Evolutionary conservation across 805 yeast genomes (phyloP).

Genomic region (Starmerella geochares): DNA sequence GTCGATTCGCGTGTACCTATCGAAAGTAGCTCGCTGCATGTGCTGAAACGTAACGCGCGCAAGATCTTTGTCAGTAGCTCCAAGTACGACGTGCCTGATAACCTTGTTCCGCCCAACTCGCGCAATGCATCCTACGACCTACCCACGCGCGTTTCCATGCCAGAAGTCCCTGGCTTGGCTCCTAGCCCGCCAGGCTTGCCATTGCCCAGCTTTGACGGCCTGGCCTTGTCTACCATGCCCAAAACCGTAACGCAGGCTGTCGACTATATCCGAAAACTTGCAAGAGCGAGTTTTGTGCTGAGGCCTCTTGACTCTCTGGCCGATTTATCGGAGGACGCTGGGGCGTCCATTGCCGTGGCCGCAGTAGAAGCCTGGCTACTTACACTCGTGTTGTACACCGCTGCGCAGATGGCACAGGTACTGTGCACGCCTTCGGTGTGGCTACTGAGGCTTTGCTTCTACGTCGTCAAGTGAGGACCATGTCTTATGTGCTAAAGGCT

Average conservation of each 20-base stretch:
- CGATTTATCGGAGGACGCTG: neutral
- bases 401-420: conserved; percentile 4
- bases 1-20: conserved; percentile 14
- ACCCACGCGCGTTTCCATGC: neutral
- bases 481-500: too few species aligned
- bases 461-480: neutral
- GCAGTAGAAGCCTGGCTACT: conserved; percentile 16
- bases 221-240: neutral
- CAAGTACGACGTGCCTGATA: conserved; percentile 14
- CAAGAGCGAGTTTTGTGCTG: conserved; percentile 12
- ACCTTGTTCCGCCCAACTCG: conserved; percentile 1
- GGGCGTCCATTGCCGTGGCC: conserved; percentile 1
- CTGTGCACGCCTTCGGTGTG: conserved; percentile 16
- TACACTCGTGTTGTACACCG: conserved; percentile 11
- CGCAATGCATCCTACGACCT: neutral
- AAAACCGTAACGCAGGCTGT: neutral
- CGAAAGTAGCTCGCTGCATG: conserved; percentile 1
- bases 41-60: conserved; percentile 8
- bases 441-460: neutral
- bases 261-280: neutral
- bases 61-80: conserved; percentile 16
- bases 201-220: neutral
- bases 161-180: neutral
- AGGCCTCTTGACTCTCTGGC: conserved; percentile 9
- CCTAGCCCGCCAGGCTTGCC: neutral